Evolutionary conservation across 768 basidiomycete species (phyloP).

Genomic region (Russula sp.): DNA sequence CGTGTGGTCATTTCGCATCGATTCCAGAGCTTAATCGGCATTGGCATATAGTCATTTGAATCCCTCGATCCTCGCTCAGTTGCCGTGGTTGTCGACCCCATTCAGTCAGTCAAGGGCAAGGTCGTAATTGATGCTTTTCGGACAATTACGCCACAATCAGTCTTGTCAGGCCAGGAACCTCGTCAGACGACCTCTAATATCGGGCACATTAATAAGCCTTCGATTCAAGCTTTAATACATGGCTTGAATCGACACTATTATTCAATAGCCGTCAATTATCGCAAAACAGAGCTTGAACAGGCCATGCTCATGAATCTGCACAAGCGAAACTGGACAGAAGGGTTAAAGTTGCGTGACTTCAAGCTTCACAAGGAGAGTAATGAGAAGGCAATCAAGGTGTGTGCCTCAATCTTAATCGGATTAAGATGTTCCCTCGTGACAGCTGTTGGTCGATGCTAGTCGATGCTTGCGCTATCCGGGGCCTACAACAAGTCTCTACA

Average conservation of each 20-base stretch:
- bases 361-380: conserved; percentile 80
- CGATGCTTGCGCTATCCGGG: conserved; percentile 88
- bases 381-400: conserved; percentile 91
- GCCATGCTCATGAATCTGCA: conserved; percentile 98
- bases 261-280: conserved; percentile 94
- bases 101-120: conserved; percentile 97
- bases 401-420: conserved; percentile 19
- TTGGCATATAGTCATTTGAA: conserved; percentile 76
- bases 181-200: conserved; percentile 98
- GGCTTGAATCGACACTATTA: conserved; percentile 98
- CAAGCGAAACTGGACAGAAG: conserved; percentile 99
- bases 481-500: conserved; percentile 97
- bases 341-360: conserved; percentile 87
- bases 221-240: conserved; percentile 96
- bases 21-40: conserved; percentile 2
- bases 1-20: conserved; percentile 20
- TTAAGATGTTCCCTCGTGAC: background rate
- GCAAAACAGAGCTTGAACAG: conserved; percentile 97
- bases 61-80: conserved; percentile 88
- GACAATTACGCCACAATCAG: conserved; percentile 84
- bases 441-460: conserved; percentile 35
- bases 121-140: conserved; percentile 99
- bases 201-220: conserved; percentile 98
- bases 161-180: conserved; percentile 89
- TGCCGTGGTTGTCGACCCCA: conserved; percentile 96